Evolutionary conservation across 1,139 yeast species (phyloP).

Genomic region (Scheffersomyces segobiensis): DNA sequence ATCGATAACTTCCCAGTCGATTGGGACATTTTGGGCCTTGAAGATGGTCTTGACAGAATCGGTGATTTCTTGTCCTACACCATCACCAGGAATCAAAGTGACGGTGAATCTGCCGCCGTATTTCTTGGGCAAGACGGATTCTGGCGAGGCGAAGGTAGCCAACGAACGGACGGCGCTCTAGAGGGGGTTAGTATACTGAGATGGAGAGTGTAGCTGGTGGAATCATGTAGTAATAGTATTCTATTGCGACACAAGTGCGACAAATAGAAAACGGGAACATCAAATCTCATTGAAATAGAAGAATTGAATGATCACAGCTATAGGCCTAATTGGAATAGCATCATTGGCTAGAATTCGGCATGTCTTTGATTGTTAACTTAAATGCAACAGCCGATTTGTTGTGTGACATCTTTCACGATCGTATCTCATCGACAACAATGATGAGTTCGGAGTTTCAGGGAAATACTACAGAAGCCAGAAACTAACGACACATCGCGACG

Average conservation of each 20-base stretch:
- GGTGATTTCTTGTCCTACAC: conserved; percentile 95
- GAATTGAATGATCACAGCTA: too few relatives aligned
- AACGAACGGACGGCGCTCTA: conserved; percentile 43
- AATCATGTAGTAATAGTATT: not conserved
- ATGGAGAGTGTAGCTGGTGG: not conserved
- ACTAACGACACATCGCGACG: not conserved
- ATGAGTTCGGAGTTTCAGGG: not conserved
- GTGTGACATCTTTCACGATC: not conserved
- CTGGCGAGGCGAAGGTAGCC: conserved; percentile 56
- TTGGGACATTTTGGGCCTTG: conserved; percentile 82
- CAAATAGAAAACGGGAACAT: not conserved
- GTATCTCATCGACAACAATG: not conserved
- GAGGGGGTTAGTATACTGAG: conserved; percentile 12
- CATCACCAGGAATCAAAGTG: conserved; percentile 94
- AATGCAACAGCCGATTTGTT: not conserved
- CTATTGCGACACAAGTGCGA: not conserved
- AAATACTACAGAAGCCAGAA: not conserved
- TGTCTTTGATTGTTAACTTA: not conserved
- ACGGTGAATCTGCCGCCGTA: conserved; percentile 94
- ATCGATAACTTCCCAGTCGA: conserved; percentile 91
- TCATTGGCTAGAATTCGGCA: not conserved
- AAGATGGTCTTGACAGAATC: conserved; percentile 91
- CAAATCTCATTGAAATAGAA: not conserved
- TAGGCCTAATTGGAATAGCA: not conserved
- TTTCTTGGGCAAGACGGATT: conserved; percentile 77